A percentile compares a stretch with the other conserved stretches of the same genome.
These are phyloP conservation scores for Fragaria ananassa DNA, from an alignment of 306 rosid genomes.

Conservation along the genomic window DNA sequence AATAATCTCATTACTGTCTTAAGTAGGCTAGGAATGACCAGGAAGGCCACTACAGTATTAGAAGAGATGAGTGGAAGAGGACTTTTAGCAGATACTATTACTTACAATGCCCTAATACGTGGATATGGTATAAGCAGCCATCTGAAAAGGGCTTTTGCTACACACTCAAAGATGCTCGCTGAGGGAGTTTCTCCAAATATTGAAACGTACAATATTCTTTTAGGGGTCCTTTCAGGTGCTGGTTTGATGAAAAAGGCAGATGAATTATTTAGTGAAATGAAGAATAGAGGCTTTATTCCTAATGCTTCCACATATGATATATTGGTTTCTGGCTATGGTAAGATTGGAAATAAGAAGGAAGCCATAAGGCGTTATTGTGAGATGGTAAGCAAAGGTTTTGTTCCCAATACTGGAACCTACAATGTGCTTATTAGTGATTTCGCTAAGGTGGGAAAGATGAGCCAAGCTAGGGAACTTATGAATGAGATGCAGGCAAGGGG, in stretches of 20 bases:
- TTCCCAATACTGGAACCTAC: conserved; percentile 70
- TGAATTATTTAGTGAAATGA: conserved; percentile 55
- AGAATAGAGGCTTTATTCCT: conserved; percentile 59
- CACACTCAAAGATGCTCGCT: conserved; percentile 53
- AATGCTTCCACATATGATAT: conserved; percentile 70
- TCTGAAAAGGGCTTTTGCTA: conserved; percentile 55
- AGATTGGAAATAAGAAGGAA: conserved; percentile 60
- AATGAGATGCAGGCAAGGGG: conserved; percentile 80
- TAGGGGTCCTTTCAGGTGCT: conserved; percentile 63
- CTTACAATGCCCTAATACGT: conserved; percentile 70
- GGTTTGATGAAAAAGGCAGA: conserved; percentile 68
- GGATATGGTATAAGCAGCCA: conserved; percentile 72
- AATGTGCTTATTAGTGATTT: conserved; percentile 79
- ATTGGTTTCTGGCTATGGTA: conserved; percentile 74
- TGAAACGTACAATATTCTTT: conserved; percentile 60
- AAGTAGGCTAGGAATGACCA: conserved; percentile 84
- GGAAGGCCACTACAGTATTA: conserved; percentile 60
- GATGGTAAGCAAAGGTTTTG: conserved; percentile 73
- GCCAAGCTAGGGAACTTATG: conserved; percentile 82
- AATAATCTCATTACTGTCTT: conserved; percentile 60
- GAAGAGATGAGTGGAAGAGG: conserved; percentile 56
- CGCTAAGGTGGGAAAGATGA: conserved; percentile 78
- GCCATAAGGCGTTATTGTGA: conserved; percentile 70
- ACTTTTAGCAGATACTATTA: conserved; percentile 49
- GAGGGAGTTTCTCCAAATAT: conserved; percentile 69